Evolutionary conservation across 2,329 filamentous ascomycete genomes (phyloP).

Genomic region (Mariannaea elegans): DNA sequence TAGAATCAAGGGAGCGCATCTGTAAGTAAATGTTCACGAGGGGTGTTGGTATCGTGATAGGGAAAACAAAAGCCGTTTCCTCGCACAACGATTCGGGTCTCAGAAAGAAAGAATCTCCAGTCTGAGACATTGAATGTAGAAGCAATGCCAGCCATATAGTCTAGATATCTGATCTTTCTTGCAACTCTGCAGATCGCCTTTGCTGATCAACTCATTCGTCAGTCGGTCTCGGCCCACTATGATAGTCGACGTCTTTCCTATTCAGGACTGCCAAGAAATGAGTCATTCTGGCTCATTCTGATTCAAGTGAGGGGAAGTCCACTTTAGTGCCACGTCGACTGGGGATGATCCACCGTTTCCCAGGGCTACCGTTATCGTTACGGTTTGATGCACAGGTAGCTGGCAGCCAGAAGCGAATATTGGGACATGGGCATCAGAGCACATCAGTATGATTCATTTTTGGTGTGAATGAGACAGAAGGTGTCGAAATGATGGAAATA

Average conservation of each 20-base stretch:
- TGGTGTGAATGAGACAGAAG: conserved; percentile 18
- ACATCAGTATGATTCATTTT: conserved; percentile 41
- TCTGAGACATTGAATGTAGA: too few relatives aligned
- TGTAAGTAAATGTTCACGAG: too few relatives aligned
- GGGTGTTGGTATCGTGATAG: too few relatives aligned
- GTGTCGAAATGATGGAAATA: not conserved
- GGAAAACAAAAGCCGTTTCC: too few relatives aligned
- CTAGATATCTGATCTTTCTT: too few relatives aligned
- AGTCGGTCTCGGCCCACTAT: too few relatives aligned
- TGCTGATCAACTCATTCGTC: too few relatives aligned
- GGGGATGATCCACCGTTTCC: conserved; percentile 3
- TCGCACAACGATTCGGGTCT: too few relatives aligned
- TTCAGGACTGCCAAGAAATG: conserved; percentile 37
- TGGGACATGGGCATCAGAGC: conserved; percentile 13
- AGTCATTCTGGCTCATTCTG: conserved; percentile 46
- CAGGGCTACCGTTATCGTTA: conserved; percentile 2
- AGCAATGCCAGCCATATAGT: too few relatives aligned
- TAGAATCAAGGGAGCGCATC: too few relatives aligned
- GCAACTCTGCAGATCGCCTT: too few relatives aligned
- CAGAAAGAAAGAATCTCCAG: too few relatives aligned
- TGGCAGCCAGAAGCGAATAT: not conserved
- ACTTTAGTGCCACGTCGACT: not conserved
- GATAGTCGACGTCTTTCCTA: conserved; percentile 19
- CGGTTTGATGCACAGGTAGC: not conserved
- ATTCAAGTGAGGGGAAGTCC: conserved; percentile 17